phyloP scores from a whole-genome alignment of 192 early-diverging fungal species.

The Backusella psychrophila region DNA sequence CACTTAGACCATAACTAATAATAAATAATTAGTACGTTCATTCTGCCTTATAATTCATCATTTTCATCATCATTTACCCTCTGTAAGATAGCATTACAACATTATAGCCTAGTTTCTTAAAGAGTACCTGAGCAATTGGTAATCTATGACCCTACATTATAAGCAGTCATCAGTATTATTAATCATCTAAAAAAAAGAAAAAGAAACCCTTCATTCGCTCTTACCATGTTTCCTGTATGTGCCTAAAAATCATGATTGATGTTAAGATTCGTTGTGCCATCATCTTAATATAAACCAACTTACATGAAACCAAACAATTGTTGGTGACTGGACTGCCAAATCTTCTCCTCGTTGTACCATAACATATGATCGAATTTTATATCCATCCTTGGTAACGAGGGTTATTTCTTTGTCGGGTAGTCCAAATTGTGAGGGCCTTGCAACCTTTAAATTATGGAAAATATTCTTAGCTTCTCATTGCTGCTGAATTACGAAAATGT shows the following conservation, averaged over 20 bases:
- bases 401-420: constrained; percentile 64
- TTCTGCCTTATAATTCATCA: background rate
- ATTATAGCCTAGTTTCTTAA: constrained; percentile 70
- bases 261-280: background rate
- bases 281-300: constrained; percentile 33
- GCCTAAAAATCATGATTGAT: constrained; percentile 4
- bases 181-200: background rate
- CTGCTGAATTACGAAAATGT: background rate
- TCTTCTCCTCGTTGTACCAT: constrained; percentile 61
- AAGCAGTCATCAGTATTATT: background rate
- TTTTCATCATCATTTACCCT: constrained; percentile 52
- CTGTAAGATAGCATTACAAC: constrained; percentile 97
- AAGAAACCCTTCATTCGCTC: background rate
- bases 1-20: constrained; percentile 19
- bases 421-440: constrained; percentile 66
- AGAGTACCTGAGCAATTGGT: constrained; percentile 80
- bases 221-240: constrained; percentile 93
- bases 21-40: background rate
- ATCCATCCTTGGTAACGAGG: constrained; percentile 78
- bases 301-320: constrained; percentile 67
- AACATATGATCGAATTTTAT: constrained; percentile 74
- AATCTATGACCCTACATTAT: constrained; percentile 79
- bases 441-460: constrained; percentile 40
- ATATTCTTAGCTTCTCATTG: background rate
- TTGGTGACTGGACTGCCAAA: constrained; percentile 56